A percentile compares a stretch with the other conserved stretches of the same genome.
These are phyloP conservation scores for Lactifluus rugatus DNA, from an alignment of 768 basidiomycete species.

Conservation along the genomic window DNA sequence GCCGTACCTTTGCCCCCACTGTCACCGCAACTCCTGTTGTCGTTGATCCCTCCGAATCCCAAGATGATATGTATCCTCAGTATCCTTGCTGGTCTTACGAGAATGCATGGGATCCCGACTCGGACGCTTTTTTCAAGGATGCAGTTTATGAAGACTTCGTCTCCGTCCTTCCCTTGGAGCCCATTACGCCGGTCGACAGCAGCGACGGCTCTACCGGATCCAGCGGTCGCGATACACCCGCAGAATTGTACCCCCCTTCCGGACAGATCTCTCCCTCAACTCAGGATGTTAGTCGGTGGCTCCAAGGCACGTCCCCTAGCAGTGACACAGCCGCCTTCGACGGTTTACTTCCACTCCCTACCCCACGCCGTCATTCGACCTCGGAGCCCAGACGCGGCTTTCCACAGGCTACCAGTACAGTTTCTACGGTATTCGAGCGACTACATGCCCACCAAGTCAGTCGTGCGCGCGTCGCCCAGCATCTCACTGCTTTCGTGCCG, in stretches of 20 bases:
- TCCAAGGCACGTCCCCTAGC: background rate
- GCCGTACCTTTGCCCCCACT: conserved; percentile 13
- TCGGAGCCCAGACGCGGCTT: conserved; percentile 6
- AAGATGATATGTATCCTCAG: conserved; percentile 5
- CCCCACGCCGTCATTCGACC: conserved; percentile 13
- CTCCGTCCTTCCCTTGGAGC: conserved; percentile 11
- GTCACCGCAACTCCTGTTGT: conserved; percentile 5
- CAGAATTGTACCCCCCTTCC: conserved; percentile 7
- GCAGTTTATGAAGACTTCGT: conserved; percentile 18
- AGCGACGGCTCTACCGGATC: conserved; percentile 13
- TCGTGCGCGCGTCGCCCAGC: conserved; percentile 5
- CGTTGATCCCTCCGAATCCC: conserved; percentile 13
- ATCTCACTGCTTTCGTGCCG: background rate
- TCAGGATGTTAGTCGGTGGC: conserved; percentile 8
- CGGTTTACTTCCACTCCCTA: background rate
- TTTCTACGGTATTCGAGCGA: conserved; percentile 7
- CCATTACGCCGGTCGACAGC: conserved; percentile 13
- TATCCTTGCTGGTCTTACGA: conserved; percentile 19
- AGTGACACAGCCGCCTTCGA: background rate
- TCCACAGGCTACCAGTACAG: background rate
- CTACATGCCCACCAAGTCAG: conserved; percentile 6
- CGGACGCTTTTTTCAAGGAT: conserved; percentile 21
- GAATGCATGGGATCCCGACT: conserved; percentile 21
- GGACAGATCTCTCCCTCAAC: background rate
- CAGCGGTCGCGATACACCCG: conserved; percentile 17